A percentile compares a stretch with the other conserved stretches of the same genome.
Conservation (phyloP, 108 stramenopile species). For the Pseudonitzschia multiseries region DNA sequence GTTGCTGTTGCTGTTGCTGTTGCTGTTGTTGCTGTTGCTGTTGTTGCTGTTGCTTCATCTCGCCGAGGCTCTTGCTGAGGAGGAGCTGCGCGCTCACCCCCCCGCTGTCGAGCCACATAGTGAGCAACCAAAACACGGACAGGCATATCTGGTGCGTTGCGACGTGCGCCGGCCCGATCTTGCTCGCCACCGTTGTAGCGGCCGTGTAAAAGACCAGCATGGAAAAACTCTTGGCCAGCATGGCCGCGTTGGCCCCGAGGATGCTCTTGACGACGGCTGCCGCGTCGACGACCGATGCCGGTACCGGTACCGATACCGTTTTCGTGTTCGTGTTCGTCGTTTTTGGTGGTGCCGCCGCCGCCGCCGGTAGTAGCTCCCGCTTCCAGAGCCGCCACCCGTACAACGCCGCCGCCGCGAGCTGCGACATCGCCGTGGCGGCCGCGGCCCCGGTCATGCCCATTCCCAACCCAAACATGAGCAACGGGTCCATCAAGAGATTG, state of each 20-base stretch:
- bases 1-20: background rate
- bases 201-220: conserved; percentile 60
- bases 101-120: conserved; percentile 36
- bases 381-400: conserved; percentile 35
- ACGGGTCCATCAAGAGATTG: conserved; percentile 61
- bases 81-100: conserved; percentile 25
- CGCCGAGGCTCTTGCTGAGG: conserved; percentile 41
- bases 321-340: too few species aligned
- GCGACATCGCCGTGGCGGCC: conserved; percentile 51
- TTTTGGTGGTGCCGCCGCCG: background rate
- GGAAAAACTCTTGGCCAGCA: conserved; percentile 47
- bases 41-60: background rate
- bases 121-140: conserved; percentile 48
- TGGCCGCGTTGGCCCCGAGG: conserved; percentile 41
- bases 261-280: background rate
- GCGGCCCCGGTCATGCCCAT: conserved; percentile 65
- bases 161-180: conserved; percentile 51
- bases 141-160: conserved; percentile 64
- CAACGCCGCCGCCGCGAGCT: conserved; percentile 39
- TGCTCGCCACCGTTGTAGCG: conserved; percentile 58
- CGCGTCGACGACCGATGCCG: too few species aligned
- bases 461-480: conserved; percentile 56
- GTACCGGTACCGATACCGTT: too few species aligned
- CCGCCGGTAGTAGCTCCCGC: conserved; percentile 23
- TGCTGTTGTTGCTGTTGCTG: too few species aligned